A percentile compares a stretch with the other conserved stretches of the same genome.
These are phyloP conservation scores for Setaria italica DNA, from an alignment of 202 grass and related monocot species.

Conservation along the genomic window DNA sequence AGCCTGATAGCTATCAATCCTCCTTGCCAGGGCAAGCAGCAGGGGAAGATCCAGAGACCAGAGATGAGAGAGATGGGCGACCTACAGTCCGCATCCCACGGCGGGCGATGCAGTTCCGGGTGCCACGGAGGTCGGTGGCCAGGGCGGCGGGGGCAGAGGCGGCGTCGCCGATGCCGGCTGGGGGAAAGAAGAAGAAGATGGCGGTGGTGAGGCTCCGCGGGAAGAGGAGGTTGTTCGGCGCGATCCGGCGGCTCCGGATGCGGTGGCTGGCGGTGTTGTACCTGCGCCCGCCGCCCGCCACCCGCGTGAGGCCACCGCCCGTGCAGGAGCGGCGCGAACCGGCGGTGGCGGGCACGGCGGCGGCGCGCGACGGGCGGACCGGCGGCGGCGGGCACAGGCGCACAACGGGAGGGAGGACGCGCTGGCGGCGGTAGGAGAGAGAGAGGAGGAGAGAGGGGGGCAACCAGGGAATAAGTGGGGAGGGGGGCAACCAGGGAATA, in stretches of 20 bases:
- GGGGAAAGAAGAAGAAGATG: constrained; percentile 49
- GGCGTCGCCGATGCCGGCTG: not conserved
- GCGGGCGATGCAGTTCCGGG: constrained; percentile 45
- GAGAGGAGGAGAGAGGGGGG: too few species aligned
- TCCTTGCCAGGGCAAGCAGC: constrained; percentile 7
- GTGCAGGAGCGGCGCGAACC: too few species aligned
- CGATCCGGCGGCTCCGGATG: constrained; percentile 61
- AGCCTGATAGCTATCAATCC: constrained; percentile 1
- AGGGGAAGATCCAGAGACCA: not conserved
- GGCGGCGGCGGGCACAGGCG: too few species aligned
- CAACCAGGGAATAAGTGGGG: too few species aligned
- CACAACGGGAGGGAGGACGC: too few species aligned
- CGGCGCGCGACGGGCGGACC: too few species aligned
- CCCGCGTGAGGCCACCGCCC: too few species aligned
- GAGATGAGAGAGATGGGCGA: constrained; percentile 4
- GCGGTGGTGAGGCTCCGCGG: constrained; percentile 64
- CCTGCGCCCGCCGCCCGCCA: constrained; percentile 37
- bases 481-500: too few species aligned
- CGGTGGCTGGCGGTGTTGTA: constrained; percentile 67
- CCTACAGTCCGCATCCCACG: not conserved
- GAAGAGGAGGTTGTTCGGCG: constrained; percentile 52
- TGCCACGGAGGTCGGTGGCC: constrained; percentile 33
- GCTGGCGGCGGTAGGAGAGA: too few species aligned
- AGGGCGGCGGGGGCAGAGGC: not conserved
- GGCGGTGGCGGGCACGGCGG: too few species aligned